A percentile compares a stretch with the other conserved stretches of the same genome.
Conservation (phyloP, 768 basidiomycete genomes). For the Sistotremastrum suecicum region DNA sequence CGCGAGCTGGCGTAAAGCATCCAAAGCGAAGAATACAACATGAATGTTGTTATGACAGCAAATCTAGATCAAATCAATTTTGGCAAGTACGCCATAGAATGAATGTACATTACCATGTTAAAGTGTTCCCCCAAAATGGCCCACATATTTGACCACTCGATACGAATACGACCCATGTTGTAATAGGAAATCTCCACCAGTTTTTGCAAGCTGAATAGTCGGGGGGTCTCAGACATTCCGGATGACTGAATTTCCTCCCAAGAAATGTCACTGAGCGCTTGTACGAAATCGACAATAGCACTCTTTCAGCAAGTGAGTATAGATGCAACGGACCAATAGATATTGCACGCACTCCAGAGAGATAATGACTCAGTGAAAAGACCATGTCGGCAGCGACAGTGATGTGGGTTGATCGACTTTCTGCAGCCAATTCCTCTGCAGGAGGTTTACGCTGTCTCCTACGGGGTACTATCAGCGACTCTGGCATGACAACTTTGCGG, state of each 20-base stretch:
- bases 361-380: slow-evolving; percentile 87
- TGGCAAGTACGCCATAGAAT: slow-evolving; percentile 6
- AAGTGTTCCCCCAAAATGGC: slow-evolving; percentile 97
- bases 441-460: slow-evolving; percentile 45
- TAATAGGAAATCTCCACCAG: slow-evolving; percentile 99
- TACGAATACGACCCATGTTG: slow-evolving; percentile 95
- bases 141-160: slow-evolving; percentile 98
- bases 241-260: slow-evolving; percentile 99
- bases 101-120: slow-evolving; percentile 58
- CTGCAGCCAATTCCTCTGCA: slow-evolving; percentile 90
- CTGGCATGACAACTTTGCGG: not conserved
- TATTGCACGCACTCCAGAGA: slow-evolving; percentile 66
- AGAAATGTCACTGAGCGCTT: slow-evolving; percentile 89
- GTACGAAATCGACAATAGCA: slow-evolving; percentile 96
- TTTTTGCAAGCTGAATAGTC: slow-evolving; percentile 94
- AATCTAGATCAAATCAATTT: slow-evolving; percentile 39
- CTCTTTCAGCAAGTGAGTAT: slow-evolving; percentile 33
- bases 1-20: slow-evolving; percentile 89
- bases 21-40: slow-evolving; percentile 92
- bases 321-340: slow-evolving; percentile 1
- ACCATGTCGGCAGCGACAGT: slow-evolving; percentile 99
- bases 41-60: slow-evolving; percentile 97
- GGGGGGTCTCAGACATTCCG: slow-evolving; percentile 83
- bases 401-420: slow-evolving; percentile 94
- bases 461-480: slow-evolving; percentile 6